These are phyloP conservation scores for Coniophora puteana DNA, from an alignment of 1,284 basidiomycete genomes.

Conservation along the genomic window DNA sequence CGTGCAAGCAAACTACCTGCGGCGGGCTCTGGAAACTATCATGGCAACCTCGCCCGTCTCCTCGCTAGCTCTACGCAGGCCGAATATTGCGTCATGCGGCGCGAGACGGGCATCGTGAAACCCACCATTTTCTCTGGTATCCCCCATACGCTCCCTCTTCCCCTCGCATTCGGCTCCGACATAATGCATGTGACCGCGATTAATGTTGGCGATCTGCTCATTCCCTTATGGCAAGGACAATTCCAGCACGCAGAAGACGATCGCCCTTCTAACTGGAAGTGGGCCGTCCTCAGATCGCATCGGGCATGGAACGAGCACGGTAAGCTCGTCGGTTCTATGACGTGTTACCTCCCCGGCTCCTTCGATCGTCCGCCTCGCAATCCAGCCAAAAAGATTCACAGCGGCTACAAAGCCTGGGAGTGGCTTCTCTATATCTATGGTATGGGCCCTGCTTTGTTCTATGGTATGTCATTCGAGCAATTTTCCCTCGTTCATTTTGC, in stretches of 20 bases:
- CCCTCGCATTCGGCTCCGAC: slow-evolving; percentile 17
- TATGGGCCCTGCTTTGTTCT: slow-evolving; percentile 25
- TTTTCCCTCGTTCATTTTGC: slow-evolving; percentile 25
- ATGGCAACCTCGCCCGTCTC: slow-evolving; percentile 6
- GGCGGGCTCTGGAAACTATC: slow-evolving; percentile 6
- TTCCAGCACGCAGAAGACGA: slow-evolving; percentile 20
- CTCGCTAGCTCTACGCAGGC: slow-evolving; percentile 1
- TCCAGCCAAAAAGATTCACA: slow-evolving; percentile 30
- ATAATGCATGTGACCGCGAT: slow-evolving; percentile 29
- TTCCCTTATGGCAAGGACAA: slow-evolving; percentile 19
- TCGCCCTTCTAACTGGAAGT: slow-evolving; percentile 26
- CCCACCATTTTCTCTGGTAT: slow-evolving; percentile 10
- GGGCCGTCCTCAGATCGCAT: slow-evolving; percentile 21
- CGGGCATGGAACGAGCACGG: slow-evolving; percentile 28
- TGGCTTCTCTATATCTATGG: slow-evolving; percentile 28
- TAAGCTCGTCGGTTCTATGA: slow-evolving; percentile 20
- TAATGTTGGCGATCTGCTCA: slow-evolving; percentile 24
- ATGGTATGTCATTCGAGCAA: slow-evolving; percentile 18
- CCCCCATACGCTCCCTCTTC: slow-evolving; percentile 20
- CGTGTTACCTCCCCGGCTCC: slow-evolving; percentile 27
- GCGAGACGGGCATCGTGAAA: slow-evolving; percentile 12
- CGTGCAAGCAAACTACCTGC: slow-evolving; percentile 2
- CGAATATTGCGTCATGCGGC: slow-evolving; percentile 6
- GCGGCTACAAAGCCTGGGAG: slow-evolving; percentile 34
- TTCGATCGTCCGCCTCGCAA: slow-evolving; percentile 32